phyloP scores from a whole-genome alignment of 1,284 basidiomycete species.

The Neonothopanus nambi region DNA sequence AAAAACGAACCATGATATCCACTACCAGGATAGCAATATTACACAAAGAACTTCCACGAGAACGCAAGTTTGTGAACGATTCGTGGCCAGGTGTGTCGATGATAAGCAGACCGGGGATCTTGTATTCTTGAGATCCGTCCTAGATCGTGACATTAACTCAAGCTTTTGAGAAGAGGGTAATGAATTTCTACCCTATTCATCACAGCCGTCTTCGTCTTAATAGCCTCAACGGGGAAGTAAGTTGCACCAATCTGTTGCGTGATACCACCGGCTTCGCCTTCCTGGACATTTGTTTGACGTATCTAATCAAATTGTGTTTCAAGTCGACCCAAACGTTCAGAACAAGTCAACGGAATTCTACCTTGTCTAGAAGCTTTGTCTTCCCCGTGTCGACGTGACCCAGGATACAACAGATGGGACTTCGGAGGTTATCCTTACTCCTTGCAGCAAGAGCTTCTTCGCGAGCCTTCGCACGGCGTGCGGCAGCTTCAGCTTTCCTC shows the following conservation, averaged over 20 bases:
- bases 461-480: conserved; percentile 79
- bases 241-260: conserved; percentile 99
- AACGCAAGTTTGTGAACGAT: conserved; percentile 97
- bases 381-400: conserved; percentile 99
- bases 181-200: conserved; percentile 71
- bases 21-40: conserved; percentile 99
- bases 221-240: conserved; percentile 98
- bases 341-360: conserved; percentile 25
- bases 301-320: conserved; percentile 56
- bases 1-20: conserved; percentile 84
- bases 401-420: conserved; percentile 98
- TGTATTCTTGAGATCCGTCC: conserved; percentile 88
- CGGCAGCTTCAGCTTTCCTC: conserved; percentile 83
- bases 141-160: conserved; percentile 27
- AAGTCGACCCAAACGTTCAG: neutral
- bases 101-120: conserved; percentile 94
- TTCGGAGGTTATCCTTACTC: conserved; percentile 89
- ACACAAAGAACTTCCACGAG: conserved; percentile 95
- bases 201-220: conserved; percentile 90
- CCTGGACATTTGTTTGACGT: conserved; percentile 99
- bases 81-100: conserved; percentile 99
- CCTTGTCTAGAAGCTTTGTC: conserved; percentile 98
- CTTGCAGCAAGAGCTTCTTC: conserved; percentile 87
- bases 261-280: conserved; percentile 99
- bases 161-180: neutral